Evolutionary conservation across 1,284 basidiomycete genomes (phyloP).

Genomic region (Cryptococcus amylolentus): DNA sequence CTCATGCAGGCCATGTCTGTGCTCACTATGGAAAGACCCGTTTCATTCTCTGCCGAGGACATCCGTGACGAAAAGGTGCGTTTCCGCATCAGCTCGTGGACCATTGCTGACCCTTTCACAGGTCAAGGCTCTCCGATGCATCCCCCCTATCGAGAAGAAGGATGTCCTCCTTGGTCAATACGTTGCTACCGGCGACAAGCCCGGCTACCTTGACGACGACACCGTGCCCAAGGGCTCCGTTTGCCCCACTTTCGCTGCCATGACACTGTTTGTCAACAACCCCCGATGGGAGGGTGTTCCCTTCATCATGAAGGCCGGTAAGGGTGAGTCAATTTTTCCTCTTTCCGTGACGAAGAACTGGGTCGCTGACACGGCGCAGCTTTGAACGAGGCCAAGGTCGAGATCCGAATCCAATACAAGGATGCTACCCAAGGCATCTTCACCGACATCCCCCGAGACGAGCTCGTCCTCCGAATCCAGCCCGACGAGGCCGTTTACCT

Average conservation of each 20-base stretch:
- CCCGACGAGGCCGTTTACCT: conserved; percentile 91
- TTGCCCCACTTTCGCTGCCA: conserved; percentile 88
- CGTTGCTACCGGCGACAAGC: conserved; percentile 79
- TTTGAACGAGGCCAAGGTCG: conserved; percentile 93
- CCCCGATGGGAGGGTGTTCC: conserved; percentile 96
- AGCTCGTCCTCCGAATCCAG: conserved; percentile 92
- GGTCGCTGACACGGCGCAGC: conserved; percentile 54
- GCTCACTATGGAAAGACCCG: conserved; percentile 91
- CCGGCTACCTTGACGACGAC: conserved; percentile 93
- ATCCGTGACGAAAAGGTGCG: conserved; percentile 92
- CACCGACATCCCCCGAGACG: conserved; percentile 88
- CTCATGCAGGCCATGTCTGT: conserved; percentile 87
- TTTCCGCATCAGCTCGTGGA: background rate
- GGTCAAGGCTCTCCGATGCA: conserved; percentile 91
- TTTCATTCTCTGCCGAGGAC: conserved; percentile 94
- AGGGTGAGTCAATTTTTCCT: conserved; percentile 59
- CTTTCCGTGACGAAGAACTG: background rate
- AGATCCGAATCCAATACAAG: conserved; percentile 93
- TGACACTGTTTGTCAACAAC: conserved; percentile 84
- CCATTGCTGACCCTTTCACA: conserved; percentile 37
- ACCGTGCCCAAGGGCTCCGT: conserved; percentile 87
- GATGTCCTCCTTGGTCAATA: conserved; percentile 92
- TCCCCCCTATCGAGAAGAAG: conserved; percentile 70
- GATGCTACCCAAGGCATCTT: conserved; percentile 94
- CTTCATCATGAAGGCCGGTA: conserved; percentile 94